phyloP scores from a whole-genome alignment of 1,284 basidiomycete genomes.

The Rhodotorula sp. region DNA sequence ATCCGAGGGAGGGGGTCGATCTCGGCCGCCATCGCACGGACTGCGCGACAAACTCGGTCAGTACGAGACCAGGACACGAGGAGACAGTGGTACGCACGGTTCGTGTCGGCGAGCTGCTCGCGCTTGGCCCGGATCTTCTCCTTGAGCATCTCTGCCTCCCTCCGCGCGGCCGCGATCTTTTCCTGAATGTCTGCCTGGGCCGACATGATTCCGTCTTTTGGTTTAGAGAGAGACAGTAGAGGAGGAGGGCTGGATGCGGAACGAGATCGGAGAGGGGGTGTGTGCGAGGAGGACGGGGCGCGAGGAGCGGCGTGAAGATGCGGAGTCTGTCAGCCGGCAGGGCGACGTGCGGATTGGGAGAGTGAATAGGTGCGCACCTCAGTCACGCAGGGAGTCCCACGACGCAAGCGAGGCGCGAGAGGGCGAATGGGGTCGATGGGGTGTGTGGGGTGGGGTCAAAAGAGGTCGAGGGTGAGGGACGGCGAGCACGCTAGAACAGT shows the following conservation, averaged over 20 bases:
- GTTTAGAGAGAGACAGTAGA: background rate
- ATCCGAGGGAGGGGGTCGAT: slow-evolving; percentile 92
- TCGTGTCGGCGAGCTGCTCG: slow-evolving; percentile 94
- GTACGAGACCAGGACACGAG: background rate
- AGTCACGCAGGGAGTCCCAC: no score
- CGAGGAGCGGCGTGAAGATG: background rate
- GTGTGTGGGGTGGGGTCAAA: no score
- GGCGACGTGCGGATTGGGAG: no score
- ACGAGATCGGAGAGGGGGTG: background rate
- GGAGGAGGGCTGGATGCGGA: no score
- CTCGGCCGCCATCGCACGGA: slow-evolving; percentile 94
- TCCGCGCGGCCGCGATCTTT: slow-evolving; percentile 84
- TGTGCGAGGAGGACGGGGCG: background rate
- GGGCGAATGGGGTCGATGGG: no score
- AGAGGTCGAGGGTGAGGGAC: no score
- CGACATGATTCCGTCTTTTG: slow-evolving; percentile 29
- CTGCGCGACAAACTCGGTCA: slow-evolving; percentile 50
- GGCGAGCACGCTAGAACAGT: no score
- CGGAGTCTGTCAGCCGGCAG: no score
- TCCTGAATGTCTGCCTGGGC: slow-evolving; percentile 49
- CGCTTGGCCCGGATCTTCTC: slow-evolving; percentile 94
- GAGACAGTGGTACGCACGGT: slow-evolving; percentile 62
- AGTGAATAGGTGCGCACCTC: no score
- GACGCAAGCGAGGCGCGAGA: no score
- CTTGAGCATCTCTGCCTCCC: slow-evolving; percentile 93